Evolutionary conservation across 2,329 filamentous ascomycete genomes (phyloP).

Genomic region (Pochonia chlamydosporia): DNA sequence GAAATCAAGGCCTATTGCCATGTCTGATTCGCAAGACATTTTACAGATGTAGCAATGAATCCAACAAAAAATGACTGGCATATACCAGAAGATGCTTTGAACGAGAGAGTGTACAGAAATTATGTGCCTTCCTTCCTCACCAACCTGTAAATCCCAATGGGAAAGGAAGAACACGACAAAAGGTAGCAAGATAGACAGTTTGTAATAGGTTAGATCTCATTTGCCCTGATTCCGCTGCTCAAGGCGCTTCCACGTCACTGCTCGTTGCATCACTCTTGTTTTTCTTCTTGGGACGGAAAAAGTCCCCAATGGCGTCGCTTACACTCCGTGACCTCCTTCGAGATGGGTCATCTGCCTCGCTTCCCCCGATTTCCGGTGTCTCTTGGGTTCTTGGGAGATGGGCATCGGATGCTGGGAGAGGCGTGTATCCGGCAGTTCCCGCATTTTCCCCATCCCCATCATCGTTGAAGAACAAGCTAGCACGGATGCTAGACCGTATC

Average conservation of each 20-base stretch:
- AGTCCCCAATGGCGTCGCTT: constrained; percentile 34
- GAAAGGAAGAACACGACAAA: too few relatives aligned
- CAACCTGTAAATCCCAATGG: too few relatives aligned
- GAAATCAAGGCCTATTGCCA: too few relatives aligned
- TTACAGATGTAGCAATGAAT: constrained; percentile 10
- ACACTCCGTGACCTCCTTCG: constrained; percentile 31
- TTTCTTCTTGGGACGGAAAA: constrained; percentile 31
- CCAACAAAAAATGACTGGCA: too few relatives aligned
- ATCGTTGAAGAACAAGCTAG: constrained; percentile 49
- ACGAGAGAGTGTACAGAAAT: background rate
- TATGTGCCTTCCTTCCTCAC: too few relatives aligned
- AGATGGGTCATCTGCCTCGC: constrained; percentile 12
- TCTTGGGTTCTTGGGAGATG: constrained; percentile 16
- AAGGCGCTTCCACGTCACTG: background rate
- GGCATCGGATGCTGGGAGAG: constrained; percentile 20
- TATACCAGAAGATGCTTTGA: too few relatives aligned
- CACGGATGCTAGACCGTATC: constrained; percentile 43
- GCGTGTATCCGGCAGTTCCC: constrained; percentile 13
- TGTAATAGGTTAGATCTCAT: too few relatives aligned
- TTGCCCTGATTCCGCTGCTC: too few relatives aligned
- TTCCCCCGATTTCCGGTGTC: constrained; percentile 13
- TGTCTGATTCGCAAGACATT: constrained; percentile 3
- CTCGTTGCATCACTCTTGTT: constrained; percentile 18
- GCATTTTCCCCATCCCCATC: constrained; percentile 28
- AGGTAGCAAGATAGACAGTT: background rate